Conservation (phyloP, 495 filamentous ascomycete species). For the Neurospora pannonica region DNA sequence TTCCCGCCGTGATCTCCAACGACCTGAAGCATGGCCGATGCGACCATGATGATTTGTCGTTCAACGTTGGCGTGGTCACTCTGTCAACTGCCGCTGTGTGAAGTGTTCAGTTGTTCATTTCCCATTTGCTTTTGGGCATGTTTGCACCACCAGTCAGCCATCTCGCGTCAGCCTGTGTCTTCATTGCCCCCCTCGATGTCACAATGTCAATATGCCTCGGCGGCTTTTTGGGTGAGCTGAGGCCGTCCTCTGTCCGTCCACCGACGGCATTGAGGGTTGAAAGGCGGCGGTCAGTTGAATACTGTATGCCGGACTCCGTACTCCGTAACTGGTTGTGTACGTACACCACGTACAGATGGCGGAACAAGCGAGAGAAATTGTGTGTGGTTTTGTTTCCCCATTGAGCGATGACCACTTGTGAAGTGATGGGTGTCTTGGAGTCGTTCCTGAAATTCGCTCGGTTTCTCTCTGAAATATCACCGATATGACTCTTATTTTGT, state of each 20-base stretch:
- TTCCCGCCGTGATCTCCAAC: background rate
- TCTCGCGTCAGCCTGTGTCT: slow-evolving; percentile 11
- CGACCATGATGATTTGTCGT: background rate
- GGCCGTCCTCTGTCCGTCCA: background rate
- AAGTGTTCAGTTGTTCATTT: background rate
- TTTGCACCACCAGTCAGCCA: slow-evolving; percentile 16
- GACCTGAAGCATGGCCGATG: background rate
- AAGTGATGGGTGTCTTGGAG: background rate
- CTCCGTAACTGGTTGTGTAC: background rate
- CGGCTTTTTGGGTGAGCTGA: background rate
- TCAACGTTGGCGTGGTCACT: background rate
- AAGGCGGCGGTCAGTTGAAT: background rate
- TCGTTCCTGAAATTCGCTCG: background rate
- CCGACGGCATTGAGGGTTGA: background rate
- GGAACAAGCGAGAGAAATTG: background rate
- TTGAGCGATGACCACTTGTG: background rate
- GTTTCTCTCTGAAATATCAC: background rate
- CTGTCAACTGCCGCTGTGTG: background rate
- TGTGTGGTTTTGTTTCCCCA: background rate
- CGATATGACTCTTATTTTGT: background rate
- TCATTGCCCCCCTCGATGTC: background rate
- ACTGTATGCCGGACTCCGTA: background rate
- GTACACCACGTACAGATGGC: background rate
- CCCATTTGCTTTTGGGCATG: background rate
- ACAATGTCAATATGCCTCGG: background rate